A percentile compares a stretch with the other conserved stretches of the same genome.
phyloP scores from a whole-genome alignment of 148 eudicot genomes.

The Fagopyrum tataricum region DNA sequence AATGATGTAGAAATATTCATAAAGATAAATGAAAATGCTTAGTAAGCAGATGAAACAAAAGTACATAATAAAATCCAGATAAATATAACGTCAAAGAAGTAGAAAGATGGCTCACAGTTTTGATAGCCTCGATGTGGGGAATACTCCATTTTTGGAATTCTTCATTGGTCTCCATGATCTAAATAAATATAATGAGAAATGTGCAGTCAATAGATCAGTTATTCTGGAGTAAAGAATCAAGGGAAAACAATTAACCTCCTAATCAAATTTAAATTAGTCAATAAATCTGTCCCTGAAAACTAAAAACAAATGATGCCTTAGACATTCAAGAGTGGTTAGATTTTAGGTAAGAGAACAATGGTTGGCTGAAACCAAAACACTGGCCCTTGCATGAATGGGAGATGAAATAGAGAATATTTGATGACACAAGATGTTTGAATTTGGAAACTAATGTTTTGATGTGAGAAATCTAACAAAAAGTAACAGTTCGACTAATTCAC shows the following conservation, averaged over 20 bases:
- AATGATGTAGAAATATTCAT: not conserved
- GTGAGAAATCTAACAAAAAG: no score
- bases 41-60: not conserved
- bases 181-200: not conserved
- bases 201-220: not conserved
- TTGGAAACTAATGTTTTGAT: no score
- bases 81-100: not conserved
- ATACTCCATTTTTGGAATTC: constrained; percentile 69
- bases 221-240: not conserved
- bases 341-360: not conserved
- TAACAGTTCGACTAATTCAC: no score
- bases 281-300: not conserved
- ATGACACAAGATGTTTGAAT: not conserved
- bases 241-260: not conserved
- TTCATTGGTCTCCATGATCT: constrained; percentile 66
- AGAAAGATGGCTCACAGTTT: constrained; percentile 44
- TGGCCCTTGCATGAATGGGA: not conserved
- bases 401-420: not conserved
- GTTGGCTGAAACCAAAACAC: not conserved
- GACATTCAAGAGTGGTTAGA: not conserved
- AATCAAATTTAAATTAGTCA: not conserved
- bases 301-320: not conserved
- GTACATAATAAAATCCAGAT: not conserved
- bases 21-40: not conserved
- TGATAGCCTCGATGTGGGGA: constrained; percentile 64